phyloP scores from a whole-genome alignment of 2,329 filamentous ascomycete genomes.

The Xylaria sp. region DNA sequence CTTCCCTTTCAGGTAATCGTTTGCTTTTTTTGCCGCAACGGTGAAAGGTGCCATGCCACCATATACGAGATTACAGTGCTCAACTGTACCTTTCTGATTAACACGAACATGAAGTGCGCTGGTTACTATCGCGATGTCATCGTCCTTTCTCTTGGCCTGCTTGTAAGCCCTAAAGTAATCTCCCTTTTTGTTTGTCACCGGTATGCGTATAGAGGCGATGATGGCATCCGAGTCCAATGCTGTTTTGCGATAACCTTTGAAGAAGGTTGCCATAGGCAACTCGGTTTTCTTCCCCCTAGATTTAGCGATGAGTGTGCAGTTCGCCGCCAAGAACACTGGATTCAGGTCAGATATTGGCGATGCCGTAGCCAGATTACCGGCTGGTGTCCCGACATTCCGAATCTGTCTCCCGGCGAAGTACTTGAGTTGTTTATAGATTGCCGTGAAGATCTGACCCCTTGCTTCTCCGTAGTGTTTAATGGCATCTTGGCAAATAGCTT shows the following conservation, averaged over 20 bases:
- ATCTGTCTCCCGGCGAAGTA: constrained; percentile 97
- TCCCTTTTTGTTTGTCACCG: constrained; percentile 75
- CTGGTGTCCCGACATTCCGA: constrained; percentile 95
- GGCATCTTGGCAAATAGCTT: constrained; percentile 83
- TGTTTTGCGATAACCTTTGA: constrained; percentile 89
- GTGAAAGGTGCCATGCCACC: constrained; percentile 96
- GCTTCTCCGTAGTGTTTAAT: constrained; percentile 78
- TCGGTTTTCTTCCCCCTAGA: constrained; percentile 77
- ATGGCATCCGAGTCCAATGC: constrained; percentile 83
- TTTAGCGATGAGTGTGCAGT: constrained; percentile 83
- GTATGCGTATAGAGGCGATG: constrained; percentile 88
- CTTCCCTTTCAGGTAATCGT: constrained; percentile 79
- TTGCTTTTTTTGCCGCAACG: constrained; percentile 82
- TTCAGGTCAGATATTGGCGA: constrained; percentile 97
- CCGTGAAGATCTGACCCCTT: constrained; percentile 83
- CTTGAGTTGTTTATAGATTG: constrained; percentile 90
- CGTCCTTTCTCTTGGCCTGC: constrained; percentile 95
- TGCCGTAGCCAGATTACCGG: constrained; percentile 92
- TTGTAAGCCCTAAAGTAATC: constrained; percentile 94
- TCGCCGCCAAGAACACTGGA: constrained; percentile 89
- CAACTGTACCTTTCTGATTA: constrained; percentile 74
- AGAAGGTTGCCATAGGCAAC: constrained; percentile 93
- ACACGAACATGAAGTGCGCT: constrained; percentile 81
- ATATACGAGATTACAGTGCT: constrained; percentile 83
- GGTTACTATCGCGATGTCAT: constrained; percentile 98